Evolutionary conservation across 2,329 filamentous ascomycete genomes (phyloP), one percentile per base, ranked within the genome.

Genomic region (Ceratocystis variospora): DNA sequence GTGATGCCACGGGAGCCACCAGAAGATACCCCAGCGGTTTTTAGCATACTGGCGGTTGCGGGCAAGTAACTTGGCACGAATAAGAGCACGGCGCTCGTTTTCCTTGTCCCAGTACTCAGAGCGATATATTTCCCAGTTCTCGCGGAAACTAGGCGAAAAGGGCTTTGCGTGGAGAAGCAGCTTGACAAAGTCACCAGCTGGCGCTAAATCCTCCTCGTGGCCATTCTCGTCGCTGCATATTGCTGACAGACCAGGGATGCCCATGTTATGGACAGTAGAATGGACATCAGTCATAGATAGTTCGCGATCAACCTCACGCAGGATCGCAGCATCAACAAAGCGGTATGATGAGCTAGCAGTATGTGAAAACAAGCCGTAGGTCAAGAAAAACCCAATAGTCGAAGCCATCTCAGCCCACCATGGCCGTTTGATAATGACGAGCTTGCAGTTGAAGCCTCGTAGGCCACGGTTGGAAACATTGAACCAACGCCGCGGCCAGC

Each of bases 41-140:
- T 83, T 85, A 12, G 87, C 86, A 48, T 89, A 77, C 68, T 87
- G 84, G 19, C 82, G 80, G 71, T 92, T 86, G 41, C 83, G 82
- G 63, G 85, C 81, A 69, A 85, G 83, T 62, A 96, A 78, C 72
- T 88, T 88, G 55, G 81, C 73, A 53, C 90, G 82, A 28, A 96
- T 78, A 67, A 88, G 77, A 2, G 87, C 83, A 12, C 94, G 85
- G 1, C 93, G 86, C 74, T 96, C 90, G 73, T 99, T 99, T 75
- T 99, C 94, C 68, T 87, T 87, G 71, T 96, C 93, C 94, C 94
- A 99, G 76, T 96, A 99, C 68, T 96, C 92, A 44, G 87, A 86
- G 64, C 94, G 83, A 76, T 95, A 99, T 17, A 93, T 81, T 73
- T 99, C 94, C 94, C 94, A 99, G 70, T 96, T 96, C 74, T 97